Evolutionary conservation across 768 basidiomycete species (phyloP), one percentile per base, ranked within the genome.

Genomic region (Boletus subparvulus): DNA sequence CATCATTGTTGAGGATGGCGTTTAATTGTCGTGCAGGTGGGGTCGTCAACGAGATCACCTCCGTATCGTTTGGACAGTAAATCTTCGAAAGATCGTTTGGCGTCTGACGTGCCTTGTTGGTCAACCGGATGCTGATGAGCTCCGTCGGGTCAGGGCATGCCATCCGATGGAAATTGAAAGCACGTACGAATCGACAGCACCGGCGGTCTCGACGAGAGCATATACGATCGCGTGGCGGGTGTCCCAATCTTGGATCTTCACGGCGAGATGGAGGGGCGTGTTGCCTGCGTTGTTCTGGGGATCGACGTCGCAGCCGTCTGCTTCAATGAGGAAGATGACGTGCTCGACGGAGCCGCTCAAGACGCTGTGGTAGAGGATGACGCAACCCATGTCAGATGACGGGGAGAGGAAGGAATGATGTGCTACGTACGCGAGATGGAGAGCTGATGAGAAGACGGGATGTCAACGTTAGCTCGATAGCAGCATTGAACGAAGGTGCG

Each of bases 381-480:
- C 17, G 14, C 12, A 28, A 24, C 16, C 7, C 47, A 19, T 19
- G 47, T 17, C 6, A 36, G 41, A 21, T n/a, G 26, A 16, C 19
- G 30, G 0, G 13, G 37, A 48, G 36, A 41, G n/a, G 24, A 19
- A 13, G 2, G 32, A 32, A 32, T 8, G 19, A 45, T 4, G 50
- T 42, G n/a, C 14, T 14, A 68, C 69, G 26, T 56, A 71, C 69
- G 71, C 69, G 40, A 69, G 62, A 54, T 71, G 69, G 28, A 71
- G 71, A 43, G 71, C 69, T 71, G 55, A 50, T 21, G 32, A 43
- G 17, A 45, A 17, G 36, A 8, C 10, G 8, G 10, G 16, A 39
- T 28, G 58, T 69, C 57, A 68, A 59, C 50, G 33, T 41, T 53
- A 39, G 45, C 52, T 45, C n/a, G 37, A 42, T 14, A 24, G 35